Base-by-base conservation (phyloP, 208 protist species). In the Trypanosoma congolense region DNA sequence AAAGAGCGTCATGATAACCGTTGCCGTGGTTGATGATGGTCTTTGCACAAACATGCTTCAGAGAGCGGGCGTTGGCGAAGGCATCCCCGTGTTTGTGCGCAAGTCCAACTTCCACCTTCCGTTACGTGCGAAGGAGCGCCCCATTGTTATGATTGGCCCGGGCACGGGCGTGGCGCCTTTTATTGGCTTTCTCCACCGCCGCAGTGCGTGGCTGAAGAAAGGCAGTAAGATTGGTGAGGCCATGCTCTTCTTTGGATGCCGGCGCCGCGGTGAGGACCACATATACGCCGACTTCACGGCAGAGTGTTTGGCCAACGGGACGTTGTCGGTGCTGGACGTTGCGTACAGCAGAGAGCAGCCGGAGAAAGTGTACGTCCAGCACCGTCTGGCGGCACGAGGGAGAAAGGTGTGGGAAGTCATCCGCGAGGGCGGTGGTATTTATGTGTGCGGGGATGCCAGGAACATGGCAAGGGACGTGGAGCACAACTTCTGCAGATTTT, bases 131-230 rank as follows among this genome's bases (percentile, higher is more conserved):
- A 85, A 90, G 70, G 77, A 77, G 5, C 84, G 75, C 2, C 85
- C 93, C 24, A 60, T 97, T 28, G 64, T 98, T 22, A 96, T 98
- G 90, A 88, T 98, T 75, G 96, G 96, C 29, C 93, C 96, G 3
- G 96, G 96, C 58, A 98, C 96, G 21, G 96, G 96, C 45, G 77
- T 98, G 6, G 94, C 96, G 1, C 96, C 96, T 3, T 94, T 97
- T 72, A 87, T 96, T 49, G 92, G 92, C 24, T 98, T 98, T 67
- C 42, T 98, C n/a, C 84, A 96, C 42, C 87, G 91, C 61, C 86
- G 89, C 42, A 62, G 55, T 26, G 77, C 72, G 46, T 85, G 81
- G 83, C 56, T 80, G 72, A 30, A 74, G 71, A 96, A 89, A 70
- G 75, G 78, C 18, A 76, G 74, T 10, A 45, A 29, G 24, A 61